Base-by-base conservation (phyloP, 2,329 filamentous ascomycete genomes). In the Penicillium sp. region DNA sequence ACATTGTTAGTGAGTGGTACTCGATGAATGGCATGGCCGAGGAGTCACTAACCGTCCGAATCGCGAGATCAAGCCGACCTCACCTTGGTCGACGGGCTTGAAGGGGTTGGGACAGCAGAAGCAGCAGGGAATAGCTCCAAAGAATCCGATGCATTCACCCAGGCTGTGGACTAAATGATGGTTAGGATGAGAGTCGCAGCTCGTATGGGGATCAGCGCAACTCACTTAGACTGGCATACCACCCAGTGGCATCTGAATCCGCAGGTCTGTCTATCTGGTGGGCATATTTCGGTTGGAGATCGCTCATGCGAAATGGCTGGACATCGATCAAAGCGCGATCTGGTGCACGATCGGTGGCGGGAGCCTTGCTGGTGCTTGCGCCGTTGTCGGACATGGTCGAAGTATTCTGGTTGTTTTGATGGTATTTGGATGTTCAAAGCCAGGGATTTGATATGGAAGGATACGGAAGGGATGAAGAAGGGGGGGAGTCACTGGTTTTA, bases 81-180 rank as follows among this genome's bases (percentile, higher is more conserved):
- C 90, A 61, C 93, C 93, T 74, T 97, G 93, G 49, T 80, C 75
- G 52, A 98, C 91, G 42, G 82, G 84, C 75, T 94, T 95, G 79
- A 90, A 97, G 3, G 91, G 93, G 73, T 98, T 98, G 43, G 93
- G 93, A 75, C 87, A 96, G 72, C 84, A 76, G 66, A 95, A 73
- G 69, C 90, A 95, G 81, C 90, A 95, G 4, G 93, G 93, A 59
- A 97, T 78, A 17, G 93, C 89, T 44, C 93, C 93, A 21, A 87
- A 64, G 40, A 82, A 85, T 60, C 93, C 93, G 48, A 96, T 77
- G 61, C 79, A 75, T 45, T 78, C 68, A 57, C 93, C 93, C 7
- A 97, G 73, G 15, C 74, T 69, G 68, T 91, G 87, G 69, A 94
- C 81, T 82, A 57, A 51, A 57, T 4, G 22, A n/a, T 17, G 1